These are phyloP conservation scores for Schoenoplectus tabernaemontani DNA, from an alignment of 202 grass and related monocot species.

Conservation along the genomic window DNA sequence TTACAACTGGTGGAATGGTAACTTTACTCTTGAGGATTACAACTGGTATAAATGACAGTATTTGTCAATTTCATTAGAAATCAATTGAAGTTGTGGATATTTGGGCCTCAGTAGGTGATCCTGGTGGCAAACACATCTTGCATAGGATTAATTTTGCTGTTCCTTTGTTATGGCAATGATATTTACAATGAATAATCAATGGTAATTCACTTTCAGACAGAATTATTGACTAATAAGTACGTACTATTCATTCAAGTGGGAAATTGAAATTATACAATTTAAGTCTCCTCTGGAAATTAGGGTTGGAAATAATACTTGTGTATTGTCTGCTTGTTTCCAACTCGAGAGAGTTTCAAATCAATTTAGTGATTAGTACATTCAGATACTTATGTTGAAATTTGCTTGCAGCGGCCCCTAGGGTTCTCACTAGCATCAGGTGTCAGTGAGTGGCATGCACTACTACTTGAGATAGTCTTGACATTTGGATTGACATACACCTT, in stretches of 20 bases:
- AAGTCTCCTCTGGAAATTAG: background rate
- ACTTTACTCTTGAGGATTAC: too few species aligned
- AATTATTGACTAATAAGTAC: background rate
- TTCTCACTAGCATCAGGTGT: conserved; percentile 60
- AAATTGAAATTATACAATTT: background rate
- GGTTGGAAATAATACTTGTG: too few species aligned
- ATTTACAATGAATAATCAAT: too few species aligned
- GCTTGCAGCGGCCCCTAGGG: conserved; percentile 46
- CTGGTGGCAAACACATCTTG: background rate
- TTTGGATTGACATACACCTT: conserved; percentile 84
- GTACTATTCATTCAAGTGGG: background rate
- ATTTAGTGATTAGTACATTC: background rate
- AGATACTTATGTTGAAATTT: background rate
- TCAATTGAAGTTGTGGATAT: background rate
- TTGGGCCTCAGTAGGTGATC: background rate
- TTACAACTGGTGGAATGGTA: conserved; percentile 69
- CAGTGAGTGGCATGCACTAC: conserved; percentile 62
- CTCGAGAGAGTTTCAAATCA: too few species aligned
- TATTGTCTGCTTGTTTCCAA: too few species aligned
- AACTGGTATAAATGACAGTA: background rate
- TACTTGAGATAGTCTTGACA: conserved; percentile 69
- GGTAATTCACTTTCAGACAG: background rate
- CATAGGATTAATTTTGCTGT: background rate
- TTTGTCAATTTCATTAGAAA: background rate
- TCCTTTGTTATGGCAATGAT: background rate